Percentiles rank a stretch among this genome's conserved stretches.
Conservation (phyloP, 176 grass and related monocot species). For the Areca catechu region DNA sequence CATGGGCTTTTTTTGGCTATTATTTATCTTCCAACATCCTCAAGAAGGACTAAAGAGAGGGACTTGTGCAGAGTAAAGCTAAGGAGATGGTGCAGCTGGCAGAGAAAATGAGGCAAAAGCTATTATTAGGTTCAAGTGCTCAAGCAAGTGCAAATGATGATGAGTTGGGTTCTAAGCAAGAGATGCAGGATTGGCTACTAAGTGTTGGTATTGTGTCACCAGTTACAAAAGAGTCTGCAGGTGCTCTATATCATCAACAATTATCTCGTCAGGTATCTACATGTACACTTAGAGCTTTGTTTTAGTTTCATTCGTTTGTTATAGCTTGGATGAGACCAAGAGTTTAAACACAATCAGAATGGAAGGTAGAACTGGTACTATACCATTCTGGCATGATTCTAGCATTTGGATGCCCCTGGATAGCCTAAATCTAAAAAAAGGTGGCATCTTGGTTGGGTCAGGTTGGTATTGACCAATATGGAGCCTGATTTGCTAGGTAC, state of each 20-base stretch:
- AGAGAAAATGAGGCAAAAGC: conserved; percentile 89
- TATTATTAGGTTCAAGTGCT: conserved; percentile 46
- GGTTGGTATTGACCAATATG: no score
- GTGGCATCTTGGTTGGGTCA: no score
- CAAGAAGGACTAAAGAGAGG: conserved; percentile 6
- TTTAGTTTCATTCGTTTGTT: no score
- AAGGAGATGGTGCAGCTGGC: conserved; percentile 99
- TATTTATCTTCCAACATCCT: background rate
- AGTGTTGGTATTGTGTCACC: conserved; percentile 85
- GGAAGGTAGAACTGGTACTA: no score
- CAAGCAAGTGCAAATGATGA: conserved; percentile 73
- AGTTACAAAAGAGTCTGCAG: conserved; percentile 96
- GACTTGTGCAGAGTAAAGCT: conserved; percentile 69
- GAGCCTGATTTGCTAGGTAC: no score
- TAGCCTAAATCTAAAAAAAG: no score
- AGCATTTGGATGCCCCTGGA: no score
- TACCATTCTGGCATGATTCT: no score
- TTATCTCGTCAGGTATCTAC: conserved; percentile 67
- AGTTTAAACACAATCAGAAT: no score
- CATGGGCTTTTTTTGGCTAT: no score
- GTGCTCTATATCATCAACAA: conserved; percentile 94
- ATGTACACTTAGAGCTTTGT: background rate
- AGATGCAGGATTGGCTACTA: conserved; percentile 97
- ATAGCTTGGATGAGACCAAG: no score
- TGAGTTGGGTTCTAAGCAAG: conserved; percentile 94